These are phyloP conservation scores for Phoma sp. DNA, from an alignment of 2,329 filamentous ascomycete genomes.

Conservation along the genomic window DNA sequence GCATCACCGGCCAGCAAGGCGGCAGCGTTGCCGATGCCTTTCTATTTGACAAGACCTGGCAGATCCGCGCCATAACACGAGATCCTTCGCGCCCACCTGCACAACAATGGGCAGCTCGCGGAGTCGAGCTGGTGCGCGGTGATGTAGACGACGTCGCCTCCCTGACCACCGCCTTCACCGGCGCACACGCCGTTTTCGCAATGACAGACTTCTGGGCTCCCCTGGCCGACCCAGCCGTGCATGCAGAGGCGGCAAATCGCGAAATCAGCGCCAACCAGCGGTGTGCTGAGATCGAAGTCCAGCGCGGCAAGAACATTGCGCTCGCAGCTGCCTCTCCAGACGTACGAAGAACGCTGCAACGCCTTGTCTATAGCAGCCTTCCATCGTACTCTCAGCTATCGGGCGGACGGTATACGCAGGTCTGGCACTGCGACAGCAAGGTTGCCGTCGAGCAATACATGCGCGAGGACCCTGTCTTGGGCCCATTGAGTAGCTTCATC, in stretches of 20 bases:
- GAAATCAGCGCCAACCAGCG: neutral
- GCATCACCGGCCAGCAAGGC: constrained; percentile 27
- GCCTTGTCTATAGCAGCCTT: neutral
- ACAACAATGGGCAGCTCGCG: neutral
- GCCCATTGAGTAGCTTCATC: neutral
- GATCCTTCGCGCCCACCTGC: neutral
- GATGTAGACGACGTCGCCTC: neutral
- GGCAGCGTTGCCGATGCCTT: constrained; percentile 30
- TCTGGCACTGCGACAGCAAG: neutral
- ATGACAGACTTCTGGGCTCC: neutral
- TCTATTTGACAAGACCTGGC: constrained; percentile 20
- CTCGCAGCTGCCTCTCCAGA: too few species aligned
- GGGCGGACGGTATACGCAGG: neutral
- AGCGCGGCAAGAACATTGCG: neutral
- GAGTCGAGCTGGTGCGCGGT: neutral
- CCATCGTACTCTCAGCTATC: neutral
- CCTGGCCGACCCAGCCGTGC: neutral
- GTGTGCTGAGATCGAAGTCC: neutral
- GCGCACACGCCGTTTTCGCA: neutral
- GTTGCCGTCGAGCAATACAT: neutral
- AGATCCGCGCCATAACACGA: neutral
- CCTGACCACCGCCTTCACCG: neutral
- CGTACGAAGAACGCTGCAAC: neutral
- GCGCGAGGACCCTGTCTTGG: neutral
- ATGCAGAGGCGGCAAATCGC: neutral